Evolutionary conservation across 208 protist genomes (phyloP).

Genomic region (Trypanosomatidae sp.): DNA sequence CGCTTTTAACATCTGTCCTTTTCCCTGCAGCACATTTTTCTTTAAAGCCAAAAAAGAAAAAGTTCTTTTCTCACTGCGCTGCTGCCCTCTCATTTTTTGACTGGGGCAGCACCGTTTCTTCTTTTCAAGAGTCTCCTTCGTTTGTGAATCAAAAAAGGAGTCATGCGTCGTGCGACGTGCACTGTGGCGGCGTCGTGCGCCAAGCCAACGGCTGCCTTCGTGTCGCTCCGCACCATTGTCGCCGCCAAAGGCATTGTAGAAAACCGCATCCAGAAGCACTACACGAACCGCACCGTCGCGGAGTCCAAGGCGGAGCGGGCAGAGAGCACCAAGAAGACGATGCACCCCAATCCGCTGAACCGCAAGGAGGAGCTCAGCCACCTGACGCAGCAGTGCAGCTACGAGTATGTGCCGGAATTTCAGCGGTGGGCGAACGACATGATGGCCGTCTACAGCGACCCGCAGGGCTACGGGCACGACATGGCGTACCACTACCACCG

Average conservation of each 20-base stretch:
- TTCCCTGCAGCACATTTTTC: too few relatives aligned
- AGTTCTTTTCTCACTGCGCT: too few relatives aligned
- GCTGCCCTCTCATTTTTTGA: too few relatives aligned
- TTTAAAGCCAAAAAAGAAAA: too few relatives aligned
- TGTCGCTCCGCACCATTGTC: constrained; percentile 46
- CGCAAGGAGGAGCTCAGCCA: constrained; percentile 88
- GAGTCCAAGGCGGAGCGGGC: constrained; percentile 69
- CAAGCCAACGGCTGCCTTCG: neutral
- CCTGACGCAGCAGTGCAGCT: constrained; percentile 84
- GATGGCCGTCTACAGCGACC: constrained; percentile 89
- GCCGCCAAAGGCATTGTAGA: constrained; percentile 87
- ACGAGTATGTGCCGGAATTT: constrained; percentile 91
- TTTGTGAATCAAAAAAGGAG: neutral
- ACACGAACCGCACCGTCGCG: constrained; percentile 78
- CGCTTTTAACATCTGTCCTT: too few relatives aligned
- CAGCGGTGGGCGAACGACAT: constrained; percentile 92
- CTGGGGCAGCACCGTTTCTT: too few relatives aligned
- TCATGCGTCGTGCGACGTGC: constrained; percentile 22
- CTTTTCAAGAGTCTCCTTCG: too few relatives aligned
- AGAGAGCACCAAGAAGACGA: constrained; percentile 39
- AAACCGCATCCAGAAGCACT: constrained; percentile 84
- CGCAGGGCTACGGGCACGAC: constrained; percentile 81
- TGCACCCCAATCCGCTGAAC: constrained; percentile 78
- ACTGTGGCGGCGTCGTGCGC: constrained; percentile 5
- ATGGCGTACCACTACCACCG: constrained; percentile 93